A percentile compares a stretch with the other conserved stretches of the same genome.
Evolutionary conservation across 768 basidiomycete species (phyloP).

Genomic region (Suillus cothurnatus): DNA sequence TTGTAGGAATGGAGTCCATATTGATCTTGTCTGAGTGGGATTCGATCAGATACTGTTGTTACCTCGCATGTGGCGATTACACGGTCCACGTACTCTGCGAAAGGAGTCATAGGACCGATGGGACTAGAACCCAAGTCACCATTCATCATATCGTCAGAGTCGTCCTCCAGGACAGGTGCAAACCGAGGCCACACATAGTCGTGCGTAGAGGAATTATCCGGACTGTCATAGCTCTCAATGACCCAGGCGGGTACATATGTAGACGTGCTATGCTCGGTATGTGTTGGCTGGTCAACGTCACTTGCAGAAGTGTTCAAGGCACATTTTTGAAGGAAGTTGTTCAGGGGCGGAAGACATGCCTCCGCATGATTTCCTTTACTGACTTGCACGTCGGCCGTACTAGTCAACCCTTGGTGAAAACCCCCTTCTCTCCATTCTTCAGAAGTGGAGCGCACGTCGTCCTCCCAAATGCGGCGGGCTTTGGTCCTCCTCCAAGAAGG

Average conservation of each 20-base stretch:
- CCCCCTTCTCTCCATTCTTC: constrained; percentile 42
- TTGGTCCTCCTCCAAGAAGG: constrained; percentile 74
- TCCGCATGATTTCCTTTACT: constrained; percentile 87
- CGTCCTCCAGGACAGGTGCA: constrained; percentile 65
- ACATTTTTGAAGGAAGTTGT: constrained; percentile 20
- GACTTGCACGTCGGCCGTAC: constrained; percentile 74
- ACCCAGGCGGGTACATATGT: not conserved
- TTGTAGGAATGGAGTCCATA: constrained; percentile 21
- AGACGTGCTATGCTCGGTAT: not conserved
- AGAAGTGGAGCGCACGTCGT: constrained; percentile 35
- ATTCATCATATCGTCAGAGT: constrained; percentile 56
- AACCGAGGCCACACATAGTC: constrained; percentile 36
- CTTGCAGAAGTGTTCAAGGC: constrained; percentile 8
- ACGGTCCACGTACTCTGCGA: constrained; percentile 75
- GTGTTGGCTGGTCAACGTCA: constrained; percentile 35
- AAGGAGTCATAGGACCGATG: constrained; percentile 74
- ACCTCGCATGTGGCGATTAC: constrained; percentile 52
- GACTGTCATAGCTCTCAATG: no score
- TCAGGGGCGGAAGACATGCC: constrained; percentile 82
- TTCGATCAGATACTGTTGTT: constrained; percentile 25
- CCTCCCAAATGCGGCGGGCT: constrained; percentile 67
- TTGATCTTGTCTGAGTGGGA: constrained; percentile 23
- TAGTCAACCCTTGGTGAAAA: constrained; percentile 77
- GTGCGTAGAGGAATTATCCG: not conserved
- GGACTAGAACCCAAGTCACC: constrained; percentile 67